Evolutionary conservation across 192 early-diverging fungal genomes (phyloP).

Genomic region (Coemansia sp.): DNA sequence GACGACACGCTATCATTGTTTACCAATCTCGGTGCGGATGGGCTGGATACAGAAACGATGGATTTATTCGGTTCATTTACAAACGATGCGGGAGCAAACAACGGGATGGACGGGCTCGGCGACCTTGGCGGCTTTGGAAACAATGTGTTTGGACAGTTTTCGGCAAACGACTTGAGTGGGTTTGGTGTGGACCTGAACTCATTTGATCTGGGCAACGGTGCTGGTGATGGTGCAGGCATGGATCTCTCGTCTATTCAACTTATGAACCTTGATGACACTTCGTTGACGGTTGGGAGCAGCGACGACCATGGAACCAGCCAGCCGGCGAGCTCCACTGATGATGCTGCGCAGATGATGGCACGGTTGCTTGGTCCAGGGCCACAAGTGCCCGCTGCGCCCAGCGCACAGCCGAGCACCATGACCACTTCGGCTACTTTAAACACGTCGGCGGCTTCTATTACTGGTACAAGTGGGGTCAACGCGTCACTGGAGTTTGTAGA

Average conservation of each 20-base stretch:
- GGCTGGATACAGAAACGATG: conserved; percentile 29
- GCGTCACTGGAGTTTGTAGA: background rate
- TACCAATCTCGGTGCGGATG: conserved; percentile 27
- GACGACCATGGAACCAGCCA: conserved; percentile 1
- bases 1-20: conserved; percentile 32
- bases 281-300: background rate
- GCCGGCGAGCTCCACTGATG: conserved; percentile 5
- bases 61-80: conserved; percentile 45
- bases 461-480: background rate
- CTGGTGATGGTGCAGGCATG: conserved; percentile 1
- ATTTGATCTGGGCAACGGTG: conserved; percentile 17
- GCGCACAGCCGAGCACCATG: background rate
- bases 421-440: background rate
- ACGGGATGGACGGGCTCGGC: background rate
- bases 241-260: conserved; percentile 47
- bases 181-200: conserved; percentile 37
- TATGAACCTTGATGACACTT: conserved; percentile 29
- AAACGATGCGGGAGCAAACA: conserved; percentile 20
- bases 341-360: conserved; percentile 38
- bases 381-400: background rate
- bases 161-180: conserved; percentile 25
- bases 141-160: conserved; percentile 13
- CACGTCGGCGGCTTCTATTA: background rate
- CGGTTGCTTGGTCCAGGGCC: conserved; percentile 22
- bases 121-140: background rate